Conservation (phyloP, 2,329 filamentous ascomycete genomes). For the Sordariomycetes sp. region DNA sequence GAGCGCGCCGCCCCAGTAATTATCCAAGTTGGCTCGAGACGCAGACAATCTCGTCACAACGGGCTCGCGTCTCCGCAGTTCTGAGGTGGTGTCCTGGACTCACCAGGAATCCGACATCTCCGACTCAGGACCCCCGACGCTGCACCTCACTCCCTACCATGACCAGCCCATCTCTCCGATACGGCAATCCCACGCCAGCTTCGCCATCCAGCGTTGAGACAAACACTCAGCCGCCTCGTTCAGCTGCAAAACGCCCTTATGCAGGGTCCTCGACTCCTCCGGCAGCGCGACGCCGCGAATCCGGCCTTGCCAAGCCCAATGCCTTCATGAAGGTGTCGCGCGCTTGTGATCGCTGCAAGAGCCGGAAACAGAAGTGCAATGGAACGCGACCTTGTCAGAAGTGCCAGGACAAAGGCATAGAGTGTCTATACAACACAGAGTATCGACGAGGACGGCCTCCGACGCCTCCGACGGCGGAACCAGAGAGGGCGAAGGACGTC, state of each 20-base stretch:
- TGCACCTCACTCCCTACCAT: background rate
- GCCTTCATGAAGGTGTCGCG: conserved; percentile 28
- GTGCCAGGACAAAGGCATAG: conserved; percentile 16
- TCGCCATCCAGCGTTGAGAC: background rate
- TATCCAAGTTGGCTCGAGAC: no score
- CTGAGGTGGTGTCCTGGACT: no score
- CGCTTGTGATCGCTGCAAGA: conserved; percentile 29
- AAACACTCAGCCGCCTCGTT: background rate
- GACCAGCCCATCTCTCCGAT: background rate
- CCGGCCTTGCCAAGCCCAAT: no score
- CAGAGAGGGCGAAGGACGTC: background rate
- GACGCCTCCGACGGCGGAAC: conserved; percentile 18
- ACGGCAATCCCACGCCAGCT: background rate
- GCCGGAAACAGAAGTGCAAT: conserved; percentile 24
- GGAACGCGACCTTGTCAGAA: conserved; percentile 23
- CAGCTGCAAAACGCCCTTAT: no score
- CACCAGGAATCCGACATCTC: no score
- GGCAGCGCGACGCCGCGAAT: no score
- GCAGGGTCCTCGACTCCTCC: no score
- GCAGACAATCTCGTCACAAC: no score
- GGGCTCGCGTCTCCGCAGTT: no score
- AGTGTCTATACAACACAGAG: conserved; percentile 23
- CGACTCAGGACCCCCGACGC: no score
- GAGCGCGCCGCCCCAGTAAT: no score
- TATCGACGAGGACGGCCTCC: conserved; percentile 26